Base-by-base conservation (phyloP, 2,329 filamentous ascomycete species). In the Stemphylium vesicarium region DNA sequence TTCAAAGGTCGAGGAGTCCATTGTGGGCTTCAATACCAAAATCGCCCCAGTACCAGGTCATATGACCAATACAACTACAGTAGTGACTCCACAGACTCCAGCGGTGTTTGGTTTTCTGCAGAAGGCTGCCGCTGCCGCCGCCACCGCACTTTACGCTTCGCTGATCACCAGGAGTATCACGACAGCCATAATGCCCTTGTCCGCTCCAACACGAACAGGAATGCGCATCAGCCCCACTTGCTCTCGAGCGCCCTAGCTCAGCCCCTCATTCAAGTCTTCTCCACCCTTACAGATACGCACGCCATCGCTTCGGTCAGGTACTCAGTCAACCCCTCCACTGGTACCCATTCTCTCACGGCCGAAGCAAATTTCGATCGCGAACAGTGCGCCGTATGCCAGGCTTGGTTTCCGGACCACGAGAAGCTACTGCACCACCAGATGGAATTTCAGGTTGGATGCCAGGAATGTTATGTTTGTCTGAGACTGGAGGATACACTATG, bases 361-460 rank as follows among this genome's bases (percentile, higher is more conserved):
- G 44, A 48, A 6, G 54, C 63, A 3, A 70, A 67, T n/a, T 53
- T 59, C 20, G 61, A 68, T 2, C 65, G 64, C 33, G 57, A 64
- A 31, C 61, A 65, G 16, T 70, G 66, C 35, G 6, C 50, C 9
- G 36, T 44, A 3, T 70, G 65, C 35, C 36, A 15, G 32, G 16
- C 29, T 8, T 67, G 62, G 59, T 68, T 67, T 32, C 37, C 63
- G 10, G 61, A 60, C 40, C 36, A 37, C 10, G 6, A 50, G 24
- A 50, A 60, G 33, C 39, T 65, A 20, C 16, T 48, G 15, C 2
- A 16, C 2, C 65, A 68, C 33, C 45, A 46, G 29, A 48, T 39
- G 24, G 63, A 68, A 11, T 59, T 56, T 16, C 53, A 57, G 0
- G 31, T 56, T 9, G 61, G 59, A 12, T 68, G 65, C 18, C 61